Conservation (phyloP, 2,329 filamentous ascomycete genomes). For the Apiospora koreana region DNA sequence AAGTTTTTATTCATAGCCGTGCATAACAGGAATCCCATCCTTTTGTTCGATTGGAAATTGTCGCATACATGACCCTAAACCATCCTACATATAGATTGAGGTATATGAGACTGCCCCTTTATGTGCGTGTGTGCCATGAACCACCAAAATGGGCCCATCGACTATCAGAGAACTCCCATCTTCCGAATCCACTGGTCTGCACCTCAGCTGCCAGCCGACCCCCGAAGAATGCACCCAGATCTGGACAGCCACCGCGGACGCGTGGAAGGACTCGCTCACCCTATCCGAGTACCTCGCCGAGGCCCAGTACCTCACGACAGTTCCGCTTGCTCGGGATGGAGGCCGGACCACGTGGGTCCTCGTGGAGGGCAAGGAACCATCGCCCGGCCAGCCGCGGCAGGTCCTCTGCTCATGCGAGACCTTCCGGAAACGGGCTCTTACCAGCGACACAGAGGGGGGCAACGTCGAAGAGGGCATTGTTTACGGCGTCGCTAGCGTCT, state of each 20-base stretch:
- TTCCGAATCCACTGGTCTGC: slow-evolving; percentile 14
- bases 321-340: slow-evolving; percentile 59
- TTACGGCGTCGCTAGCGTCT: slow-evolving; percentile 82
- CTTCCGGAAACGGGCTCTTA: slow-evolving; percentile 59
- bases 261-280: slow-evolving; percentile 19
- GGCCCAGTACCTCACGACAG: slow-evolving; percentile 57
- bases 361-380: slow-evolving; percentile 42
- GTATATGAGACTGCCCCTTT: too few relatives aligned
- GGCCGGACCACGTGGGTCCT: slow-evolving; percentile 67
- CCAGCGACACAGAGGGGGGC: slow-evolving; percentile 36
- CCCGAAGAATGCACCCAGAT: slow-evolving; percentile 18
- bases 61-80: too few relatives aligned
- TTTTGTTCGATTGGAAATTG: too few relatives aligned
- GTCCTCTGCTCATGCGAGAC: slow-evolving; percentile 67
- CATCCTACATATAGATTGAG: not conserved
- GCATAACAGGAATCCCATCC: too few relatives aligned
- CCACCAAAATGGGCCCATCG: not conserved
- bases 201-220: slow-evolving; percentile 17
- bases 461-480: slow-evolving; percentile 57
- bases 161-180: slow-evolving; percentile 10
- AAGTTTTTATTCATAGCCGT: too few relatives aligned
- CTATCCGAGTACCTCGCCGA: slow-evolving; percentile 54
- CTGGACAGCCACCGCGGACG: slow-evolving; percentile 16
- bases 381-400: slow-evolving; percentile 40
- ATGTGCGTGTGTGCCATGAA: not conserved